These are phyloP conservation scores for Candida multigemmis DNA, from an alignment of 805 yeast species.

Conservation along the genomic window DNA sequence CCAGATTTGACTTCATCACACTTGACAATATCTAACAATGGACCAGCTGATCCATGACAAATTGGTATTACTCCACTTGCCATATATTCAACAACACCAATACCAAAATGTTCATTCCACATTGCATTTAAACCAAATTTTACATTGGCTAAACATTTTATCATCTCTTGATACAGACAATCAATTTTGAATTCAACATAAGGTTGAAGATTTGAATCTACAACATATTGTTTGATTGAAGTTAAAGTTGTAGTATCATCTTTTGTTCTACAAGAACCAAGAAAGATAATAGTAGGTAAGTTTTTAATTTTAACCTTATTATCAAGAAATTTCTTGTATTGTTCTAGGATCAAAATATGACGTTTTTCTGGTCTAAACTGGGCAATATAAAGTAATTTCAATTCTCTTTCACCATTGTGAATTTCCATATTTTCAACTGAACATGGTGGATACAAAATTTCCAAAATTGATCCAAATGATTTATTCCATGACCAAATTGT, in stretches of 20 bases:
- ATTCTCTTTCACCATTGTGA: slow-evolving; percentile 14
- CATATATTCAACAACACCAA: slow-evolving; percentile 89
- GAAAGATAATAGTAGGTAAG: slow-evolving; percentile 54
- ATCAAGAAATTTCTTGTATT: slow-evolving; percentile 49
- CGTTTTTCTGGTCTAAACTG: slow-evolving; percentile 96
- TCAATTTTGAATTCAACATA: slow-evolving; percentile 57
- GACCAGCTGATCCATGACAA: slow-evolving; percentile 95
- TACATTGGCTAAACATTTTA: slow-evolving; percentile 42
- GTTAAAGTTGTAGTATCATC: slow-evolving; percentile 56
- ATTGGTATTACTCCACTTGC: slow-evolving; percentile 82
- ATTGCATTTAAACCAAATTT: slow-evolving; percentile 84
- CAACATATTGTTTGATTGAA: slow-evolving; percentile 32
- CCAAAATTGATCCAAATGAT: slow-evolving; percentile 12
- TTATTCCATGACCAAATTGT: slow-evolving; percentile 49
- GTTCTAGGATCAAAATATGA: slow-evolving; percentile 58
- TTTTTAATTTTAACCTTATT: slow-evolving; percentile 8
- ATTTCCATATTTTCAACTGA: slow-evolving; percentile 47
- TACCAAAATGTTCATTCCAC: slow-evolving; percentile 99
- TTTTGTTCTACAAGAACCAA: slow-evolving; percentile 76
- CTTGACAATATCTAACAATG: slow-evolving; percentile 73
- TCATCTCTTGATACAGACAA: slow-evolving; percentile 59
- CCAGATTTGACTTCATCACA: slow-evolving; percentile 43
- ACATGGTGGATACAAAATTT: slow-evolving; percentile 82
- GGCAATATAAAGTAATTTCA: slow-evolving; percentile 56
- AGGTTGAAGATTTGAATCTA: slow-evolving; percentile 16